Conservation (phyloP, 176 grass and related monocot genomes). For the Melocanna baccifera region DNA sequence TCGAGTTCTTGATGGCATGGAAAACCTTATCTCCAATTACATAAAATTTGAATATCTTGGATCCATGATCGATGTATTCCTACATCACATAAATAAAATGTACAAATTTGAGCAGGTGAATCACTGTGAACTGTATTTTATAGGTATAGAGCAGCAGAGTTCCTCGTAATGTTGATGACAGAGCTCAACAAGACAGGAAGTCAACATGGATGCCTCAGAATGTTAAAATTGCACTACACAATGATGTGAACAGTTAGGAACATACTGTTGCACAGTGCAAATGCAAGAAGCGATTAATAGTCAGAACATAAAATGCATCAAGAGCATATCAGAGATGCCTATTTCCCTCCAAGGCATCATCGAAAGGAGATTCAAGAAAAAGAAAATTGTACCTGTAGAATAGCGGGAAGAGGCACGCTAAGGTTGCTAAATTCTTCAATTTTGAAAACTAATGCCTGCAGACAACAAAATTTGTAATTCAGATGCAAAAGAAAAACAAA, state of each 20-base stretch:
- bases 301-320: not conserved
- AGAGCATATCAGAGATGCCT: not conserved
- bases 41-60: slow-evolving; percentile 89
- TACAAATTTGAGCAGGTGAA: slow-evolving; percentile 2
- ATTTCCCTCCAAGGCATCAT: not conserved
- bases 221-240: not conserved
- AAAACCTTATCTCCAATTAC: slow-evolving; percentile 80
- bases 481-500: slow-evolving; percentile 11
- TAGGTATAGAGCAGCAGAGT: not conserved
- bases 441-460: slow-evolving; percentile 86
- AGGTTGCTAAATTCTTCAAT: slow-evolving; percentile 77
- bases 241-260: not conserved
- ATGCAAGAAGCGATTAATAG: not conserved
- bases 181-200: not conserved
- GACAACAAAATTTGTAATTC: slow-evolving; percentile 21
- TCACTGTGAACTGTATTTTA: not conserved
- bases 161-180: not conserved
- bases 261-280: not conserved
- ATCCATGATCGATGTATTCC: slow-evolving; percentile 96
- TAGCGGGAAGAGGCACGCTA: slow-evolving; percentile 77
- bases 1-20: slow-evolving; percentile 75
- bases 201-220: not conserved
- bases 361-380: slow-evolving; percentile 1
- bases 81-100: slow-evolving; percentile 42
- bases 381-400: slow-evolving; percentile 70